Percentiles rank a stretch among this genome's conserved stretches.
Evolutionary conservation across 768 basidiomycete species (phyloP).

Genomic region (Phlegmacium glaucopus): DNA sequence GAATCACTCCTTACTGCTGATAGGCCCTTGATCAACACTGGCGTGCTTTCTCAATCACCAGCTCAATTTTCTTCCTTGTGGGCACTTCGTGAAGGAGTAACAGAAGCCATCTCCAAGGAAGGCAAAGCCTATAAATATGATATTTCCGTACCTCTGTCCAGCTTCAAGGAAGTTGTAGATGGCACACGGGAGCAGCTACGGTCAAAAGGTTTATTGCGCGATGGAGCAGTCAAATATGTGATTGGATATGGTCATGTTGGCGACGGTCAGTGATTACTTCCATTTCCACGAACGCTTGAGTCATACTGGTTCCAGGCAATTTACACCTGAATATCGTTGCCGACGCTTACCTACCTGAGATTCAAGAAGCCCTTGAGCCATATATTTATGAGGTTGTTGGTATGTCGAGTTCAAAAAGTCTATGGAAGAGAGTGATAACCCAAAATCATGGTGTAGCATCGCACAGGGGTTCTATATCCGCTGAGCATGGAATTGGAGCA

Average conservation of each 20-base stretch:
- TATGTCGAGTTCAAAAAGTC: constrained; percentile 32
- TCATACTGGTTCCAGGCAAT: constrained; percentile 56
- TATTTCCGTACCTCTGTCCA: constrained; percentile 80
- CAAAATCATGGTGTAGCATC: constrained; percentile 43
- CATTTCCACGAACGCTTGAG: background rate
- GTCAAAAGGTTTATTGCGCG: constrained; percentile 65
- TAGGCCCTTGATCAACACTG: constrained; percentile 77
- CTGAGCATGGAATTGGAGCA: constrained; percentile 95
- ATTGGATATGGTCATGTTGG: constrained; percentile 97
- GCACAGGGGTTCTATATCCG: constrained; percentile 88
- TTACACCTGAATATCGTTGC: constrained; percentile 92
- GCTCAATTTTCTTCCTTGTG: constrained; percentile 88
- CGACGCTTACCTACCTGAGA: constrained; percentile 74
- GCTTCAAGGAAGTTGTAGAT: constrained; percentile 88
- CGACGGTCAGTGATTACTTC: constrained; percentile 62
- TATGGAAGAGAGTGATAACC: background rate
- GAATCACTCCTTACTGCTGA: constrained; percentile 75
- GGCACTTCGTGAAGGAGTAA: constrained; percentile 87
- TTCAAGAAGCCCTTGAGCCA: constrained; percentile 87
- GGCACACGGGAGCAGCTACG: constrained; percentile 67
- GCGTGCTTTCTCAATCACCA: constrained; percentile 88
- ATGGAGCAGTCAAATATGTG: constrained; percentile 76
- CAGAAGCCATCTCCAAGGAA: constrained; percentile 90
- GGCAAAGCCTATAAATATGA: constrained; percentile 98
- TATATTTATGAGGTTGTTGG: constrained; percentile 92